These are phyloP conservation scores for Chimonanthus salicifolius DNA, from an alignment of 164 flowering plant species.

Conservation along the genomic window DNA sequence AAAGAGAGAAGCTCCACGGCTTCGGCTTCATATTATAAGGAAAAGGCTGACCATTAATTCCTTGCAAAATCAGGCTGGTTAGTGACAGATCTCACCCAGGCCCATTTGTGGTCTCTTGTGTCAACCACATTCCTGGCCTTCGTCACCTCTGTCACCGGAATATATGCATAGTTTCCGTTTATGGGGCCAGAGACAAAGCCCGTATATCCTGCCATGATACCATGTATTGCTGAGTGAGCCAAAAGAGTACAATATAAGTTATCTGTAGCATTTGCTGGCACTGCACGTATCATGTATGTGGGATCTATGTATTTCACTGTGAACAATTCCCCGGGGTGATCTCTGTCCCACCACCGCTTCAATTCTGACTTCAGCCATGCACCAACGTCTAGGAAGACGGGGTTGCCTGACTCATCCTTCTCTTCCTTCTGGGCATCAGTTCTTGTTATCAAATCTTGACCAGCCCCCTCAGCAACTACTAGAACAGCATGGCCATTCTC, in stretches of 20 bases:
- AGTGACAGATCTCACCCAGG: conserved; percentile 82
- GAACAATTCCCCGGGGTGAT: conserved; percentile 50
- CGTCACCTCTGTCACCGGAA: conserved; percentile 64
- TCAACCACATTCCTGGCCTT: conserved; percentile 52
- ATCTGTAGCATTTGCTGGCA: conserved; percentile 79
- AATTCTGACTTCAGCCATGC: conserved; percentile 77
- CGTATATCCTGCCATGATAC: conserved; percentile 82
- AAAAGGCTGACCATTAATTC: conserved; percentile 1
- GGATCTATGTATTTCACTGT: conserved; percentile 88
- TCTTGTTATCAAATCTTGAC: conserved; percentile 70
- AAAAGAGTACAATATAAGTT: conserved; percentile 70
- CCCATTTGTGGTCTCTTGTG: conserved; percentile 75
- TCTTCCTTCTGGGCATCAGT: conserved; percentile 45
- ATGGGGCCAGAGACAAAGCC: conserved; percentile 78
- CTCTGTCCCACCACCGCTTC: conserved; percentile 69
- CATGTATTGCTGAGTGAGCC: conserved; percentile 82
- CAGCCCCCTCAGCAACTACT: conserved; percentile 86
- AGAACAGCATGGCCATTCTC: conserved; percentile 70
- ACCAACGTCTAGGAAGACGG: conserved; percentile 75
- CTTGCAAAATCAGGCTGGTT: conserved; percentile 82
- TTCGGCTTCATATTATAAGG: neutral
- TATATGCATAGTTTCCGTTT: conserved; percentile 71
- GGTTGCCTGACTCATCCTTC: conserved; percentile 77
- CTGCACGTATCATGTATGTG: conserved; percentile 82
- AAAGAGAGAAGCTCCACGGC: neutral